Conservation (phyloP, 768 basidiomycete species). For the Rhodotorula graminis region DNA sequence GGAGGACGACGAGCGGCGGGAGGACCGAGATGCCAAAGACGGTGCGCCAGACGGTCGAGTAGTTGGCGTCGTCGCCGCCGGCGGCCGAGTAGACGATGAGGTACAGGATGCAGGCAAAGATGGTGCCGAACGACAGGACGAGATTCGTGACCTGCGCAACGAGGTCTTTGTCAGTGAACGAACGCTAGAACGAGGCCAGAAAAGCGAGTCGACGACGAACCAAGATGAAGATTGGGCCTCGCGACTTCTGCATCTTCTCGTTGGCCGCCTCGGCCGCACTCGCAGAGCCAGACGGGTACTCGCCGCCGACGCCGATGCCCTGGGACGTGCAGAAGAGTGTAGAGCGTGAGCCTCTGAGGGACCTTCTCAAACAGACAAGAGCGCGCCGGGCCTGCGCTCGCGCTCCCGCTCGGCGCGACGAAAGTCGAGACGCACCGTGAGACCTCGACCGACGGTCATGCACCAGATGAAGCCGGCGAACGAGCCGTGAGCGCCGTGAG, state of each 20-base stretch:
- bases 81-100: slow-evolving; percentile 65
- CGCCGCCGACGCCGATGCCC: slow-evolving; percentile 31
- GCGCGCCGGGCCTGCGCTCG: too few relatives aligned
- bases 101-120: slow-evolving; percentile 63
- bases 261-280: slow-evolving; percentile 66
- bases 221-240: slow-evolving; percentile 72
- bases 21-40: slow-evolving; percentile 28
- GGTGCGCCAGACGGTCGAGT: slow-evolving; percentile 61
- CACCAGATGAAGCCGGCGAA: slow-evolving; percentile 66
- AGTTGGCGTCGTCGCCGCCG: slow-evolving; percentile 55
- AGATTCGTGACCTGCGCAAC: slow-evolving; percentile 25
- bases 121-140: slow-evolving; percentile 58
- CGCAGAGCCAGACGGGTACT: slow-evolving; percentile 68
- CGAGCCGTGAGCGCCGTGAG: slow-evolving; percentile 60
- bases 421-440: slow-evolving; percentile 49
- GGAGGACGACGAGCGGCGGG: slow-evolving; percentile 59
- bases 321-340: neutral
- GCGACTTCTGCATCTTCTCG: slow-evolving; percentile 58
- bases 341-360: neutral
- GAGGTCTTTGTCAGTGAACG: neutral
- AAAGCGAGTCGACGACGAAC: slow-evolving; percentile 44
- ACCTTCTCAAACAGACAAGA: neutral
- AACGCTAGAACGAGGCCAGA: neutral
- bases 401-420: too few relatives aligned
- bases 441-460: slow-evolving; percentile 64